Conservation (phyloP, 2,329 filamentous ascomycete species). For the Elsinoe fawcettii region DNA sequence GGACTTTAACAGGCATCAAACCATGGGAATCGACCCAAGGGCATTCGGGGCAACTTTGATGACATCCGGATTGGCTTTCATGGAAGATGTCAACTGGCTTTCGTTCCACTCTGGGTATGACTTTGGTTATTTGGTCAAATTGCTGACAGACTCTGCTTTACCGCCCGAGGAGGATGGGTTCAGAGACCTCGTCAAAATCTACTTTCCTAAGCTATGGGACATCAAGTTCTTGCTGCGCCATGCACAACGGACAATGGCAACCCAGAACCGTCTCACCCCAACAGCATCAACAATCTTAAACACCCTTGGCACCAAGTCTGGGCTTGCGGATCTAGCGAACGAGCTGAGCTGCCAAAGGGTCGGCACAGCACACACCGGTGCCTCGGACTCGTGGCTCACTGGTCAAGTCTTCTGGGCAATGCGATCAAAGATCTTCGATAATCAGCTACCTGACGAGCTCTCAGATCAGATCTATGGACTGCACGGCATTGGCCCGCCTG, state of each 20-base stretch:
- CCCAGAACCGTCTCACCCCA: slow-evolving; percentile 44
- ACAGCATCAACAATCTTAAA: slow-evolving; percentile 66
- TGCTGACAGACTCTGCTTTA: slow-evolving; percentile 73
- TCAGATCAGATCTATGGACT: slow-evolving; percentile 93
- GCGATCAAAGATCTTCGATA: slow-evolving; percentile 78
- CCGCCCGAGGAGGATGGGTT: slow-evolving; percentile 88
- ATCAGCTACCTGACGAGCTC: slow-evolving; percentile 66
- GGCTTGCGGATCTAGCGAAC: slow-evolving; percentile 87
- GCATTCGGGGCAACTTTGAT: slow-evolving; percentile 86
- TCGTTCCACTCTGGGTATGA: slow-evolving; percentile 98
- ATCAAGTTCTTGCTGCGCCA: slow-evolving; percentile 97
- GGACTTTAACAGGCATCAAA: slow-evolving; percentile 75
- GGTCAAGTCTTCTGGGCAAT: slow-evolving; percentile 94
- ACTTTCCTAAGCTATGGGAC: slow-evolving; percentile 89
- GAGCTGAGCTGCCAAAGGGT: slow-evolving; percentile 84
- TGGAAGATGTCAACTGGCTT: slow-evolving; percentile 87
- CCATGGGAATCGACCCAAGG: slow-evolving; percentile 81
- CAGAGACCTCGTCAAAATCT: slow-evolving; percentile 78
- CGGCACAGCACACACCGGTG: slow-evolving; percentile 83
- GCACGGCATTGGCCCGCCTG: slow-evolving; percentile 50
- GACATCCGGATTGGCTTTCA: slow-evolving; percentile 81
- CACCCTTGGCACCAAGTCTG: slow-evolving; percentile 82
- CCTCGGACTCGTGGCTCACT: slow-evolving; percentile 86
- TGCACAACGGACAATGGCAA: slow-evolving; percentile 49
- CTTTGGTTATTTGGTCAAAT: slow-evolving; percentile 93